Conservation (phyloP, 345 rosid genomes). For the Arabidopsis suecica region DNA sequence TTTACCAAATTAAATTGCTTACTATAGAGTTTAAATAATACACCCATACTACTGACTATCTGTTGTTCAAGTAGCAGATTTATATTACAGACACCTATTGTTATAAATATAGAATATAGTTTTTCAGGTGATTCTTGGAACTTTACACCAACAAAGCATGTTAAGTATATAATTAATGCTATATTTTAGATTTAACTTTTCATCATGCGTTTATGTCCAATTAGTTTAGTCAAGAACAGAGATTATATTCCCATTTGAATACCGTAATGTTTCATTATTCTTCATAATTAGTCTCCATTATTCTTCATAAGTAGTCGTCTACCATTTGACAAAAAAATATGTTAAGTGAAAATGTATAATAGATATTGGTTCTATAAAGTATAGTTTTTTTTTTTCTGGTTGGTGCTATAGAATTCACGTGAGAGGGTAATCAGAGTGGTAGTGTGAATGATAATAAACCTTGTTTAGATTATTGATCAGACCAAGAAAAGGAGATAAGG, state of each 20-base stretch:
- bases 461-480: conserved; percentile 16
- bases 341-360: background rate
- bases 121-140: conserved; percentile 35
- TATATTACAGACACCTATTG: background rate
- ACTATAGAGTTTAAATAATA: conserved; percentile 1
- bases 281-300: conserved; percentile 15
- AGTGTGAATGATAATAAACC: conserved; percentile 29
- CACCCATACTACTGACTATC: conserved; percentile 13
- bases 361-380: background rate
- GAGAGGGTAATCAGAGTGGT: conserved; percentile 17
- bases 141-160: conserved; percentile 4
- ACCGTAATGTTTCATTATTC: conserved; percentile 6
- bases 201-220: conserved; percentile 13
- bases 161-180: background rate
- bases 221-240: background rate
- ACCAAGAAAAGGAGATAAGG: conserved; percentile 40
- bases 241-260: background rate
- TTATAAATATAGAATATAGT: background rate
- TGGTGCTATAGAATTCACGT: conserved; percentile 29
- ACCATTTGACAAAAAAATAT: conserved; percentile 5
- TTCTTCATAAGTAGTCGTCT: conserved; percentile 3
- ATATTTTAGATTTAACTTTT: background rate
- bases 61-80: background rate
- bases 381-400: background rate
- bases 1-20: background rate